Evolutionary conservation across 345 rosid species (phyloP).

Genomic region (Eucalyptus caleyi): DNA sequence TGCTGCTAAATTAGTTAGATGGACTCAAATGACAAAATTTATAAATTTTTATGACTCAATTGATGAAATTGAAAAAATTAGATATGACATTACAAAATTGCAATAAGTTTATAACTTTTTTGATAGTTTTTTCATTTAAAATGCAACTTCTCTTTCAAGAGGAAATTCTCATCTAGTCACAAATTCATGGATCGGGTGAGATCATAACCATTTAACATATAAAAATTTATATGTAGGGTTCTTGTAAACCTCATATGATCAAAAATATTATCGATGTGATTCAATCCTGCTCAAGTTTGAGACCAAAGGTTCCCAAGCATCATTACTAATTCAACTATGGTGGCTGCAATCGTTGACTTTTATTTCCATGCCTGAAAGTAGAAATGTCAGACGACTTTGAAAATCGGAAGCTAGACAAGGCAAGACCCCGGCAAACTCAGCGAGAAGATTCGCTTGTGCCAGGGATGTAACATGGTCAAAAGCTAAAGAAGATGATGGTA

Average conservation of each 20-base stretch:
- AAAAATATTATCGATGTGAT: neutral
- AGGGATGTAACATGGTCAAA: neutral
- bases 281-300: neutral
- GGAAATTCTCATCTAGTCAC: fast-evolving
- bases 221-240: neutral
- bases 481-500: neutral
- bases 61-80: no score
- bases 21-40: no score
- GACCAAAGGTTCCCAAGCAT: neutral
- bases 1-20: no score
- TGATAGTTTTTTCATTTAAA: neutral
- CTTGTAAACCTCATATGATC: neutral
- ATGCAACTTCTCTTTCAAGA: neutral
- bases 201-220: neutral
- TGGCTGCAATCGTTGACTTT: neutral
- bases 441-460: neutral
- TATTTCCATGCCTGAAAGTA: neutral
- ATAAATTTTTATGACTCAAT: no score
- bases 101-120: no score
- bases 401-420: neutral
- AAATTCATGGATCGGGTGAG: neutral
- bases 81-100: no score
- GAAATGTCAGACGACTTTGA: neutral
- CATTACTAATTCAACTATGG: neutral
- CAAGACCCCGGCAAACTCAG: neutral